Percentiles rank a stretch among this genome's conserved stretches.
These are phyloP conservation scores for Botrytis cinerea DNA, from an alignment of 2,329 filamentous ascomycete species.

Conservation along the genomic window DNA sequence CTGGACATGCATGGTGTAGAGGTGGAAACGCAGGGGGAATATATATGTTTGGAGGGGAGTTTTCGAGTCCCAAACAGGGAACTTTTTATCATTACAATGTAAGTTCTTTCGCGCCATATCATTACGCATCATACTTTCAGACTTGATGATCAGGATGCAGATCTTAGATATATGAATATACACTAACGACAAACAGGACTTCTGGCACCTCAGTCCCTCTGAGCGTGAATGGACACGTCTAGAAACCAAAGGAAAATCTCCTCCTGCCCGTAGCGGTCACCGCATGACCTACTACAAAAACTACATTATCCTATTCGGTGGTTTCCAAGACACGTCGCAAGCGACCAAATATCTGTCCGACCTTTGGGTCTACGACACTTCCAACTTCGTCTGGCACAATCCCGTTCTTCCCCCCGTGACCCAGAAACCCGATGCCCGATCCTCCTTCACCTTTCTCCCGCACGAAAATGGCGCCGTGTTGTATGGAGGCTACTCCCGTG, in stretches of 20 bases:
- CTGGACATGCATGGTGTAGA: slow-evolving; percentile 92
- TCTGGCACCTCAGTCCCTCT: slow-evolving; percentile 86
- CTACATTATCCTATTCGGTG: slow-evolving; percentile 92
- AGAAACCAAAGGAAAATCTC: slow-evolving; percentile 74
- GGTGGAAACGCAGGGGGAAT: slow-evolving; percentile 79
- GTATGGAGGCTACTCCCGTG: slow-evolving; percentile 90
- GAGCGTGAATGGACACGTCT: slow-evolving; percentile 89
- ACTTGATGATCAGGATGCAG: neutral
- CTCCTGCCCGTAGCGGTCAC: slow-evolving; percentile 85
- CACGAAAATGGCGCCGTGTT: slow-evolving; percentile 88
- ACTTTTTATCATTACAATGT: slow-evolving; percentile 98
- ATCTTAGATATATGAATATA: neutral
- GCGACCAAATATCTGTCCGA: slow-evolving; percentile 93
- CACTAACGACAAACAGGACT: slow-evolving; percentile 44
- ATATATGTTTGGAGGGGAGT: slow-evolving; percentile 95
- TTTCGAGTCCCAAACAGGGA: slow-evolving; percentile 93
- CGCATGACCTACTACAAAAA: slow-evolving; percentile 97
- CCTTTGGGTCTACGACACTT: slow-evolving; percentile 92
- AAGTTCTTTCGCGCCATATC: slow-evolving; percentile 23
- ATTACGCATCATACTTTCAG: neutral
- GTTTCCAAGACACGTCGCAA: slow-evolving; percentile 95
- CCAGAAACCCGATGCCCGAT: slow-evolving; percentile 85
- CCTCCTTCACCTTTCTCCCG: slow-evolving; percentile 87
- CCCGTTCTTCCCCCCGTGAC: slow-evolving; percentile 75
- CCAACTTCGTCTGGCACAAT: slow-evolving; percentile 81